Evolutionary conservation across 352 stramenopile genomes (phyloP).

Genomic region (Blastocystis sp.): DNA sequence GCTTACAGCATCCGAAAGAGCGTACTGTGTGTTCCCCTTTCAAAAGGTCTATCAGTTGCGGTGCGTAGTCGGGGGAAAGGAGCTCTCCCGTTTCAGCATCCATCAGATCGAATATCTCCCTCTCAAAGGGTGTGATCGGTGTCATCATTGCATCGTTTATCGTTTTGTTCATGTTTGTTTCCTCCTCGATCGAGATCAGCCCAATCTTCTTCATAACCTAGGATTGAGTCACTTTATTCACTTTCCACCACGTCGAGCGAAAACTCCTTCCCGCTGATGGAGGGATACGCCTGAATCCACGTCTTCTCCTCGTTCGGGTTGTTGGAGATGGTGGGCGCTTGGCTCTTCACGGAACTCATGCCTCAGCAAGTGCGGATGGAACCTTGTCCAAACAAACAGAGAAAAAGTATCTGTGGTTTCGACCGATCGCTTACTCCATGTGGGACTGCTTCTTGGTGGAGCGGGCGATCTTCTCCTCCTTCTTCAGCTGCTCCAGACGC

Average conservation of each 20-base stretch:
- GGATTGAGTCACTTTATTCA: neutral
- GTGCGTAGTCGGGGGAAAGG: slow-evolving; percentile 11
- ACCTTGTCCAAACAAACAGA: neutral
- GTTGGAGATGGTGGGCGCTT: neutral
- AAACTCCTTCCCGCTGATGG: slow-evolving; percentile 47
- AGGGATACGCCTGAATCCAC: slow-evolving; percentile 61
- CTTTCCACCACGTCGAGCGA: neutral
- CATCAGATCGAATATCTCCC: slow-evolving; percentile 45
- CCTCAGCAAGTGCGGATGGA: neutral
- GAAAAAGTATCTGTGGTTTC: neutral
- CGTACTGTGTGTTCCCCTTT: slow-evolving; percentile 49
- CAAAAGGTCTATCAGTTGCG: slow-evolving; percentile 23
- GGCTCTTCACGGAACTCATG: too few species aligned
- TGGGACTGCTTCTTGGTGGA: neutral
- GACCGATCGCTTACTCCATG: neutral
- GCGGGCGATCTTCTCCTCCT: neutral
- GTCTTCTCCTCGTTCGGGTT: neutral
- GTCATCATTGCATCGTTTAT: slow-evolving; percentile 54
- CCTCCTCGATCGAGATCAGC: slow-evolving; percentile 61
- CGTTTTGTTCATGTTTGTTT: slow-evolving; percentile 28
- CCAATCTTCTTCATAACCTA: slow-evolving; percentile 65
- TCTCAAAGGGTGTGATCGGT: slow-evolving; percentile 49
- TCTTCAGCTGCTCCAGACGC: slow-evolving; percentile 34
- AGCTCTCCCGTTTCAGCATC: slow-evolving; percentile 60
- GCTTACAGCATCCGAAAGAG: neutral